phyloP scores from a whole-genome alignment of 2,329 filamentous ascomycete species.

The Lasiodiplodia sp. region DNA sequence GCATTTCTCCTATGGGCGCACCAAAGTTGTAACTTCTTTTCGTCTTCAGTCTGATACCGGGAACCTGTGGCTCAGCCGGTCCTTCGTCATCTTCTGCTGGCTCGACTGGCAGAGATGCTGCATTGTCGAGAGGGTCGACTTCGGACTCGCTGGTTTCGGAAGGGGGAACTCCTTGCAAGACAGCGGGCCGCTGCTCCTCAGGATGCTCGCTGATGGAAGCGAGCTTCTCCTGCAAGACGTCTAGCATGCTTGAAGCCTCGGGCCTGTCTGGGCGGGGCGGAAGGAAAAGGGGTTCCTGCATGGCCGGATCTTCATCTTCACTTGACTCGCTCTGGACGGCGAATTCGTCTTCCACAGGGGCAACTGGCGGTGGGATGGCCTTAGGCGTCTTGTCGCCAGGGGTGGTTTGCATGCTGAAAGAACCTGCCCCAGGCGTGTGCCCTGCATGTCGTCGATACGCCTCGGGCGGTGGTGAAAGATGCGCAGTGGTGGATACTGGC shows the following conservation, averaged over 20 bases:
- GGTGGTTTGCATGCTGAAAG: conserved; percentile 19
- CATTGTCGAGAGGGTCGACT: conserved; percentile 38
- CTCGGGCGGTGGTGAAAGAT: conserved; percentile 44
- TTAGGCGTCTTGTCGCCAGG: conserved; percentile 28
- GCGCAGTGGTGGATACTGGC: conserved; percentile 42
- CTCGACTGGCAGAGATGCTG: conserved; percentile 33
- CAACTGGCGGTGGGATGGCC: background rate
- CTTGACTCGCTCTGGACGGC: conserved; percentile 14
- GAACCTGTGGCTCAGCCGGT: conserved; percentile 32
- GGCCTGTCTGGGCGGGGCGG: conserved; percentile 21
- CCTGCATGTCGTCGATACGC: conserved; percentile 46
- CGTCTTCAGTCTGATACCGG: conserved; percentile 45
- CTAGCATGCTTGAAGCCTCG: conserved; percentile 15
- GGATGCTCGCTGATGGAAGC: conserved; percentile 27
- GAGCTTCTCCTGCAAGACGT: conserved; percentile 18
- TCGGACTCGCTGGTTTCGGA: conserved; percentile 28
- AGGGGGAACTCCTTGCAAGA: conserved; percentile 31
- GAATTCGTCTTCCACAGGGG: background rate
- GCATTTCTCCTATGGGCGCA: conserved; percentile 40
- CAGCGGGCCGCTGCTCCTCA: conserved; percentile 33
- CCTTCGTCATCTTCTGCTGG: conserved; percentile 32
- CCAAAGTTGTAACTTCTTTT: conserved; percentile 46
- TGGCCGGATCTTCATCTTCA: conserved; percentile 30
- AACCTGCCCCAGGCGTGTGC: conserved; percentile 42
- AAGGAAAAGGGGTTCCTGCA: conserved; percentile 28